These are phyloP conservation scores for Ceriops tagal DNA, from an alignment of 345 rosid genomes.

Conservation along the genomic window DNA sequence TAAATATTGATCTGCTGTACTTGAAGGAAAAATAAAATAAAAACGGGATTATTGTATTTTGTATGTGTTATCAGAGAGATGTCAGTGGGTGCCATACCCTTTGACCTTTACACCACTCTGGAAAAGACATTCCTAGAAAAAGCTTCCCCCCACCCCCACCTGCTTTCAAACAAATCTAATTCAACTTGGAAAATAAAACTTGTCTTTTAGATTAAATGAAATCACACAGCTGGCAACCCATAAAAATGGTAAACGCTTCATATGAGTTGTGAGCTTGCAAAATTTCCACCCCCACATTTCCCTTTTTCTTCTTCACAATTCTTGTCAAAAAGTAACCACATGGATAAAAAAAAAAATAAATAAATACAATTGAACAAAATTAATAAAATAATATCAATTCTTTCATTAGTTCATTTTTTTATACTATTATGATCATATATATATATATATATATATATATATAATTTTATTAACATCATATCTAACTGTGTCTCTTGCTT, in stretches of 20 bases:
- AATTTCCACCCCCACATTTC: neutral
- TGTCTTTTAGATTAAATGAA: neutral
- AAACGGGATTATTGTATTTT: neutral
- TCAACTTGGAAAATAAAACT: neutral
- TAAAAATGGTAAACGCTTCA: neutral
- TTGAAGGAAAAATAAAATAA: too few relatives aligned
- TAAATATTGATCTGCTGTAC: too few relatives aligned
- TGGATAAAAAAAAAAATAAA: too few relatives aligned
- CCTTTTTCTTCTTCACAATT: too few relatives aligned
- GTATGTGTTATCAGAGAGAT: conserved; percentile 3
- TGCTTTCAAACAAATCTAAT: conserved; percentile 6
- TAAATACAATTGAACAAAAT: too few relatives aligned
- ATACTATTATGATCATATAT: too few relatives aligned
- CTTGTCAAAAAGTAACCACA: too few relatives aligned
- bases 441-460: too few relatives aligned
- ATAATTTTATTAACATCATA: too few relatives aligned
- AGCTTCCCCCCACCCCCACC: neutral
- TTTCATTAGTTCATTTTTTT: too few relatives aligned
- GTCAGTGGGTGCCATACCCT: conserved; percentile 38
- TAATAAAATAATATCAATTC: too few relatives aligned
- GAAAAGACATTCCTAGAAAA: conserved; percentile 40
- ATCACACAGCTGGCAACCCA: conserved; percentile 13
- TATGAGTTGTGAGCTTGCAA: conserved; percentile 11
- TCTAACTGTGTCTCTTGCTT: too few relatives aligned
- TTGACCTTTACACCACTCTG: conserved; percentile 43